Percentiles rank a stretch among this genome's conserved stretches.
Evolutionary conservation across 1,284 basidiomycete species (phyloP).

Genomic region (Leucoagaricus sp.): DNA sequence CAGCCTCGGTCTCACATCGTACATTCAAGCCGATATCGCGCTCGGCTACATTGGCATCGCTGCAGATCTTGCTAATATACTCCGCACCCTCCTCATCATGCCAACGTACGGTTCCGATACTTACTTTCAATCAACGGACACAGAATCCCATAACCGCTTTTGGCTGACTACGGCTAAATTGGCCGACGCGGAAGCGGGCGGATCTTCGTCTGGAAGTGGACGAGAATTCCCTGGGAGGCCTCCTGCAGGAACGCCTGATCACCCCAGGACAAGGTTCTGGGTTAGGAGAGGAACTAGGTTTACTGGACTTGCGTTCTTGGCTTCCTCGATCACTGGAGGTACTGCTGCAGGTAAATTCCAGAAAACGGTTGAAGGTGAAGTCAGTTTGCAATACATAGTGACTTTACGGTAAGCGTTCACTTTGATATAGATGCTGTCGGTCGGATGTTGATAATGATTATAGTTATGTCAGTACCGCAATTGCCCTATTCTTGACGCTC

Average conservation of each 20-base stretch:
- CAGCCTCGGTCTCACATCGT: conserved; percentile 27
- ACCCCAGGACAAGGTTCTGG: conserved; percentile 22
- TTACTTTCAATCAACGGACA: conserved; percentile 27
- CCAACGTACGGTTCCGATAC: conserved; percentile 31
- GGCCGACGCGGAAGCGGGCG: background rate
- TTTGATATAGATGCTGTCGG: background rate
- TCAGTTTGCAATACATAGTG: background rate
- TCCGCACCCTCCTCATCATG: conserved; percentile 33
- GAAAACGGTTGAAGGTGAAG: background rate
- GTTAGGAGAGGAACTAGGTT: conserved; percentile 23
- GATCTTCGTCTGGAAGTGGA: background rate
- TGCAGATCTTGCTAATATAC: conserved; percentile 28
- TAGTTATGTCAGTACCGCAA: conserved; percentile 29
- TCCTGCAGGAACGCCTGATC: conserved; percentile 26
- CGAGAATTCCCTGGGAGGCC: conserved; percentile 15
- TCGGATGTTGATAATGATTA: background rate
- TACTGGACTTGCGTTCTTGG: conserved; percentile 25
- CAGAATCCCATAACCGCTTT: conserved; percentile 18
- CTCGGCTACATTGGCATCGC: conserved; percentile 32
- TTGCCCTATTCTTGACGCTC: conserved; percentile 23
- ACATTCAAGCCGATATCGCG: conserved; percentile 32
- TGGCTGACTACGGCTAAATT: conserved; percentile 4
- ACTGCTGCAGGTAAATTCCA: conserved; percentile 19
- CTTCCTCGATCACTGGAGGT: conserved; percentile 26
- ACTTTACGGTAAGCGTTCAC: conserved; percentile 9